Percentiles rank a stretch among this genome's conserved stretches.
Evolutionary conservation across 805 yeast genomes (phyloP).

Genomic region (Scheffersomyces stipitis): DNA sequence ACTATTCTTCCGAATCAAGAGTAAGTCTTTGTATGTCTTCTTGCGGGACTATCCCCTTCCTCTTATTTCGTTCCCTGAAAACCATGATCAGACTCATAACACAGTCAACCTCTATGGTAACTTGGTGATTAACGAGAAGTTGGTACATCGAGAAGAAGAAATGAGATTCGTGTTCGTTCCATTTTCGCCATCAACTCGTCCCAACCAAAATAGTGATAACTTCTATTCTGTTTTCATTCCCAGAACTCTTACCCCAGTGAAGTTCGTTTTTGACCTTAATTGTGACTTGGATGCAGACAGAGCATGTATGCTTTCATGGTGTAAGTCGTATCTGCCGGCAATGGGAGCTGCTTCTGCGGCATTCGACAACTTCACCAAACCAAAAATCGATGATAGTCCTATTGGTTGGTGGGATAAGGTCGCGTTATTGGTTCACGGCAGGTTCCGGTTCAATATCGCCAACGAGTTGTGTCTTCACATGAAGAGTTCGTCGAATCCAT

Average conservation of each 20-base stretch:
- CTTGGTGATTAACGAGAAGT: slow-evolving; percentile 57
- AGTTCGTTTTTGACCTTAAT: slow-evolving; percentile 50
- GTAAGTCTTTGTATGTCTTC: slow-evolving; percentile 43
- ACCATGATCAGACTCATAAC: slow-evolving; percentile 20
- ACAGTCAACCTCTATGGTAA: slow-evolving; percentile 41
- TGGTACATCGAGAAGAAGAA: slow-evolving; percentile 43
- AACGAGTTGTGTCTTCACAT: slow-evolving; percentile 61
- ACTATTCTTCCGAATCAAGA: slow-evolving; percentile 43
- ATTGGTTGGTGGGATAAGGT: slow-evolving; percentile 55
- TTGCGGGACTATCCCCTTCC: slow-evolving; percentile 61
- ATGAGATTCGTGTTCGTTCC: slow-evolving; percentile 54
- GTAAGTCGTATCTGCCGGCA: slow-evolving; percentile 62
- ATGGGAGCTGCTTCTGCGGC: slow-evolving; percentile 48
- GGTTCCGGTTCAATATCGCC: slow-evolving; percentile 45
- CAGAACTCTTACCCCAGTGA: slow-evolving; percentile 64
- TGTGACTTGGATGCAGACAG: slow-evolving; percentile 44
- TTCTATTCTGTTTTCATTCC: slow-evolving; percentile 59
- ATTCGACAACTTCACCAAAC: slow-evolving; percentile 46
- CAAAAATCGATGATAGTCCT: slow-evolving; percentile 44
- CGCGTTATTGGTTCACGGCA: slow-evolving; percentile 55
- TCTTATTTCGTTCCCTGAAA: slow-evolving; percentile 48
- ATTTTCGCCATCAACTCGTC: slow-evolving; percentile 52
- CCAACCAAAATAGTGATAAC: slow-evolving; percentile 34
- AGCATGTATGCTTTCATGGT: slow-evolving; percentile 61
- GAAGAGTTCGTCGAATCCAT: slow-evolving; percentile 61